Conservation (phyloP, 805 yeast genomes). For the Vanderwaltozyma verrucispora region DNA sequence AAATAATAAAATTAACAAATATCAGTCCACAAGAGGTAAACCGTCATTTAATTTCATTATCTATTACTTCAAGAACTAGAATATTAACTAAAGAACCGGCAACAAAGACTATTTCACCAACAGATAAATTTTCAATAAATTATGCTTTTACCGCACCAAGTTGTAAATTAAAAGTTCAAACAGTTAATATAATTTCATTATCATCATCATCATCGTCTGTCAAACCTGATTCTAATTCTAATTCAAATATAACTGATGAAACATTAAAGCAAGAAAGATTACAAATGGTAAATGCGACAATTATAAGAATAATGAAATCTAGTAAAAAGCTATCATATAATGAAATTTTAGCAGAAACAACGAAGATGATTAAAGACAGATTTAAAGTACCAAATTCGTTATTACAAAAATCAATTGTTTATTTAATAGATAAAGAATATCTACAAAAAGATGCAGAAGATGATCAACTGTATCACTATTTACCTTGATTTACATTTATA, state of each 20-base stretch:
- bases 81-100: slow-evolving; percentile 65
- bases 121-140: slow-evolving; percentile 60
- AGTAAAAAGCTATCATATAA: slow-evolving; percentile 51
- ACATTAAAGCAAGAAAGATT: slow-evolving; percentile 52
- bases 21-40: slow-evolving; percentile 66
- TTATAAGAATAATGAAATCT: slow-evolving; percentile 80
- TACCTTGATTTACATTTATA: slow-evolving; percentile 2
- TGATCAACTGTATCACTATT: slow-evolving; percentile 6
- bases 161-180: slow-evolving; percentile 54
- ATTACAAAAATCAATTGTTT: slow-evolving; percentile 65
- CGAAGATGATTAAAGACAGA: slow-evolving; percentile 46
- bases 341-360: slow-evolving; percentile 55
- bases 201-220: no score
- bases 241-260: slow-evolving; percentile 30
- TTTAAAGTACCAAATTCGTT: slow-evolving; percentile 60
- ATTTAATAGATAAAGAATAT: slow-evolving; percentile 71
- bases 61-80: slow-evolving; percentile 73
- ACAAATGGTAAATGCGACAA: slow-evolving; percentile 69
- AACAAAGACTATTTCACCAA: slow-evolving; percentile 55
- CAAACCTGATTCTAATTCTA: not conserved
- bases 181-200: slow-evolving; percentile 1
- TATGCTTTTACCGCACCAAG: slow-evolving; percentile 57
- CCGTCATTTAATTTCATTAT: slow-evolving; percentile 71
- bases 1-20: slow-evolving; percentile 53
- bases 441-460: slow-evolving; percentile 59